Percentiles rank a stretch among this genome's conserved stretches.
Conservation (phyloP, 139 green algal genomes). For the Chlorella vulgaris region DNA sequence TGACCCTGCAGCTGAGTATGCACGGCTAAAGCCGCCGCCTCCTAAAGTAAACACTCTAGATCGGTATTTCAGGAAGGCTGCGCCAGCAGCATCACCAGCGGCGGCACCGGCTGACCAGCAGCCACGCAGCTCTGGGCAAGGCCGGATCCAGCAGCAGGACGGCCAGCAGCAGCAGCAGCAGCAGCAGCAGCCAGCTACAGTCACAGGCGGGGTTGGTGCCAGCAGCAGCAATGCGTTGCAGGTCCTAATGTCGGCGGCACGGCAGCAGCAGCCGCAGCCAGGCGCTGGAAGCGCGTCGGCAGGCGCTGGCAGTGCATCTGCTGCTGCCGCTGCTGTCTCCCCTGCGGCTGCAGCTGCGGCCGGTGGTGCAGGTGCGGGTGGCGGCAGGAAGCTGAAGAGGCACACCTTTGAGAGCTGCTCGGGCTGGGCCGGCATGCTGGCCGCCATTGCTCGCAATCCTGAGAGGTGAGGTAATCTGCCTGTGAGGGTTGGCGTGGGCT, state of each 20-base stretch:
- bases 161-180: not conserved
- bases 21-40: not conserved
- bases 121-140: not conserved
- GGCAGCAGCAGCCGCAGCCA: not conserved
- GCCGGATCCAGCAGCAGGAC: not conserved
- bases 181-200: not conserved
- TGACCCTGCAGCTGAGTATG: conserved; percentile 8
- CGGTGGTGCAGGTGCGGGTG: not conserved
- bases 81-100: not conserved
- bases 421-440: not conserved
- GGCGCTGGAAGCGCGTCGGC: not conserved
- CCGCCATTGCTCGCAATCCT: not conserved
- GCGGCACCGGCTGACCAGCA: not conserved
- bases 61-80: not conserved
- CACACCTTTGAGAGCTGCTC: not conserved
- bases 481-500: too few species aligned
- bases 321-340: not conserved
- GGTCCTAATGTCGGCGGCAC: not conserved
- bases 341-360: not conserved
- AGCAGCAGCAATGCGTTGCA: not conserved
- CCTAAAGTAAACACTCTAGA: conserved; percentile 11
- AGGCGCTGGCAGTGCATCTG: not conserved
- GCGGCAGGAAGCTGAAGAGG: not conserved
- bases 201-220: not conserved
- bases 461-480: conserved; percentile 19